Evolutionary conservation across 2,329 filamentous ascomycete genomes (phyloP).

Genomic region (Ilyonectria sp.): DNA sequence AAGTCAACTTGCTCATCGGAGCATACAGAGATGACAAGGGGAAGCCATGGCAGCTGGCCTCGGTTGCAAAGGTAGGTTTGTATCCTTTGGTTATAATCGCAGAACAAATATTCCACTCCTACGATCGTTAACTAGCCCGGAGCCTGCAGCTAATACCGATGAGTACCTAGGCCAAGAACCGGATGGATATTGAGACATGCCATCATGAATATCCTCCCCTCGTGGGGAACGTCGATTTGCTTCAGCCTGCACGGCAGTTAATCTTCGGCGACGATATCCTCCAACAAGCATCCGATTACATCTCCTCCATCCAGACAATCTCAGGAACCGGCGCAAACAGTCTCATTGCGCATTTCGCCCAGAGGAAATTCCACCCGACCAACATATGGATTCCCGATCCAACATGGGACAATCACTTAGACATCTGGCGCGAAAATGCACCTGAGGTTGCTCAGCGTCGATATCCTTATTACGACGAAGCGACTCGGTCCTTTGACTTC

Average conservation of each 20-base stretch:
- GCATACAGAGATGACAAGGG: slow-evolving; percentile 13
- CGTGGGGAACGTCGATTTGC: background rate
- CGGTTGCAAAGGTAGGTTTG: background rate
- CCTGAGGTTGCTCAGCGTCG: slow-evolving; percentile 39
- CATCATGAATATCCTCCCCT: slow-evolving; percentile 9
- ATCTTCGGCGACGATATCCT: background rate
- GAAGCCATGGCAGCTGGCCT: slow-evolving; percentile 1
- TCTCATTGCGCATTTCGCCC: slow-evolving; percentile 48
- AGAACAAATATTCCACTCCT: too few species aligned
- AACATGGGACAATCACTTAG: slow-evolving; percentile 65
- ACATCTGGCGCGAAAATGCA: slow-evolving; percentile 50
- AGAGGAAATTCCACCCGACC: slow-evolving; percentile 36
- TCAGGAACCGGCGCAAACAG: slow-evolving; percentile 55
- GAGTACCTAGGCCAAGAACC: slow-evolving; percentile 5
- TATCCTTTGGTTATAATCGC: background rate
- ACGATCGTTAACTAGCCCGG: too few species aligned
- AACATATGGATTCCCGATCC: slow-evolving; percentile 49
- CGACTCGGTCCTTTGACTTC: slow-evolving; percentile 49
- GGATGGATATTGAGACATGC: slow-evolving; percentile 5
- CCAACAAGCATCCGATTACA: background rate
- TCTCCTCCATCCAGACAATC: slow-evolving; percentile 54
- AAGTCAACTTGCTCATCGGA: slow-evolving; percentile 9
- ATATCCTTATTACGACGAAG: slow-evolving; percentile 52
- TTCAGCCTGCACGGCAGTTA: background rate
- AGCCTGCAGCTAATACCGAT: background rate